Evolutionary conservation across 495 filamentous ascomycete genomes (phyloP).

Genomic region (Hypoxylon cercidicola): DNA sequence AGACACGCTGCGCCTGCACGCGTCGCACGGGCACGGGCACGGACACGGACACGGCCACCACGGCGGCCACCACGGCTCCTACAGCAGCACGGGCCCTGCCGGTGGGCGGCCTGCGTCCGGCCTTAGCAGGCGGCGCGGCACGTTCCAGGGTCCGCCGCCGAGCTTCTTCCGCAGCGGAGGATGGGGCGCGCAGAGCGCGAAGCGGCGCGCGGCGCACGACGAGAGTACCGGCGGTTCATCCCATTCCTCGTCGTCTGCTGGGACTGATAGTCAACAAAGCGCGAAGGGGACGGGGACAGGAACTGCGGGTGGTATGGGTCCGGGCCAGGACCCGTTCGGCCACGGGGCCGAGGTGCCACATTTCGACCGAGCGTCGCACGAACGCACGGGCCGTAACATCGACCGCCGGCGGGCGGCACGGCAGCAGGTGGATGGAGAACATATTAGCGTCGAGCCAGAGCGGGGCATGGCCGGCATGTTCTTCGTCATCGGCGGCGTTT

Average conservation of each 20-base stretch:
- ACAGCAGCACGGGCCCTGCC: slow-evolving; percentile 58
- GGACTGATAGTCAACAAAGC: too few relatives aligned
- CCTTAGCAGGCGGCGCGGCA: slow-evolving; percentile 75
- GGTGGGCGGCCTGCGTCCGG: slow-evolving; percentile 83
- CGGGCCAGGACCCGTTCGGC: slow-evolving; percentile 57
- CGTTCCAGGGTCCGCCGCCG: slow-evolving; percentile 87
- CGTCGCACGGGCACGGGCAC: too few relatives aligned
- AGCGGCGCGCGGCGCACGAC: slow-evolving; percentile 59
- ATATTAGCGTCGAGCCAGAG: slow-evolving; percentile 30
- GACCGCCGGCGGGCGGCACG: slow-evolving; percentile 51
- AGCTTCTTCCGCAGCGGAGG: slow-evolving; percentile 86
- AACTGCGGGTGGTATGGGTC: slow-evolving; percentile 53
- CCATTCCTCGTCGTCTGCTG: slow-evolving; percentile 39
- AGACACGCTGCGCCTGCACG: slow-evolving; percentile 61
- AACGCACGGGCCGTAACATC: slow-evolving; percentile 63
- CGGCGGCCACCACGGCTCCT: slow-evolving; percentile 49
- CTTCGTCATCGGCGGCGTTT: slow-evolving; percentile 50
- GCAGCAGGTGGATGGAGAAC: slow-evolving; percentile 19
- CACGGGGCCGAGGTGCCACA: slow-evolving; percentile 75
- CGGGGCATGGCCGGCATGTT: slow-evolving; percentile 52
- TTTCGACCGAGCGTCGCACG: slow-evolving; percentile 70
- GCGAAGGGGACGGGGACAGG: too few relatives aligned
- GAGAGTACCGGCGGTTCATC: slow-evolving; percentile 46
- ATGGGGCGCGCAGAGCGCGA: slow-evolving; percentile 65
- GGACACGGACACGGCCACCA: slow-evolving; percentile 43